A percentile compares a stretch with the other conserved stretches of the same genome.
Conservation (phyloP, 257 asterid genomes). For the Capsicum pubescens region DNA sequence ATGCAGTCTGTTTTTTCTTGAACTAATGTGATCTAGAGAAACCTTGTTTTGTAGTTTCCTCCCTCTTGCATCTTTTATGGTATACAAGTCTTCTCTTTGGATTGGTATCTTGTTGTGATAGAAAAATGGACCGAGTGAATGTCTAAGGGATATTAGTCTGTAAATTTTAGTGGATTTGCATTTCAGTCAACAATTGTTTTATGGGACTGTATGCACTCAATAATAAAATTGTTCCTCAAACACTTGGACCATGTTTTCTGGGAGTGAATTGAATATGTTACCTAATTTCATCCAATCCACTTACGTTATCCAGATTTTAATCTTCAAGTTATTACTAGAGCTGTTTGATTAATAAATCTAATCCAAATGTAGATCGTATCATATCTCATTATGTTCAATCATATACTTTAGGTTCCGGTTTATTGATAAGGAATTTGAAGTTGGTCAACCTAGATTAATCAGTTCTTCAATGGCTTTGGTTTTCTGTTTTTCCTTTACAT, state of each 20-base stretch:
- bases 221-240: background rate
- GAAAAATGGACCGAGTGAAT: background rate
- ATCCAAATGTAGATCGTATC: background rate
- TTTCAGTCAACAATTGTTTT: background rate
- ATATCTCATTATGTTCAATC: background rate
- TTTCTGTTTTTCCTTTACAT: background rate
- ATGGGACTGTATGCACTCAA: background rate
- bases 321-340: background rate
- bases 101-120: background rate
- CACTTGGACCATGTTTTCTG: background rate
- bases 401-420: background rate
- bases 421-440: background rate
- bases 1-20: background rate
- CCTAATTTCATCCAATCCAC: background rate
- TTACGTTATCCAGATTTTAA: background rate
- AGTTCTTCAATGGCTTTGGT: background rate
- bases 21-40: background rate
- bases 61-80: background rate
- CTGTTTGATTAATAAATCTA: background rate
- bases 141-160: background rate
- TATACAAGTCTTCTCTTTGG: background rate
- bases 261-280: background rate
- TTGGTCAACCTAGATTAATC: background rate
- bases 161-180: conserved; percentile 19
- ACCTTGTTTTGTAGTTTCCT: background rate